Evolutionary conservation across 192 early-diverging fungal genomes (phyloP), one percentile per base, ranked within the genome.

Genomic region (Coemansia sp.): DNA sequence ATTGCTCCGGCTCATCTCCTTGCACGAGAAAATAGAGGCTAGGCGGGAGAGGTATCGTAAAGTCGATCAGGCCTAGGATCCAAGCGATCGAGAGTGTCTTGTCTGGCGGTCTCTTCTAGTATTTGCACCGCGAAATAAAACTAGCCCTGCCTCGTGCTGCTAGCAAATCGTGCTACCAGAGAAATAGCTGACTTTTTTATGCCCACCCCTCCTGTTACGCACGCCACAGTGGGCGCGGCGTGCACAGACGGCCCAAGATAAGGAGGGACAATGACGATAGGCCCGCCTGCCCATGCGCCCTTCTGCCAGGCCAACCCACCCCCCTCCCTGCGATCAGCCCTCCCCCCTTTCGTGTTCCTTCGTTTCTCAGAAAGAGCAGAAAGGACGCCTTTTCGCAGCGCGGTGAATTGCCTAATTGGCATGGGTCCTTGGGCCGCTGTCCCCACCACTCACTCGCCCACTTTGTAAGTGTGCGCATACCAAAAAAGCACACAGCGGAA

Each of bases 311-410:
- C 46, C 26, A 48, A 29, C 24, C 46, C 15, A 48, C 52, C 32
- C 38, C 38, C 52, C 50, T 6, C 29, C 27, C 52, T 4, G n/a
- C 52, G 29, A 24, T 3, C 9, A 10, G 52, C 18, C n/a, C 52
- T 32, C 27, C 29, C 52, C 52, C 50, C 18, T 21, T 53, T 8
- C 26, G 32, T 53, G 52, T 53, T 53, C 52, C 52, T 53, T 24
- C 26, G 52, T 34, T 32, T 32, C 29, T 32, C 52, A 53, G 52
- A 53, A 53, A 53, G 52, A 35, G 6, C 7, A 29, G 17, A 44
- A 44, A 19, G 22, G 5, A 4, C 38, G 38, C 38, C 11, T 32
- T 34, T 35, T 53, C 52, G 15, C 32, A 34, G 52, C 29, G 17
- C n/a, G n/a, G n/a, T n/a, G n/a, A n/a, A n/a, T n/a, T n/a, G n/a